These are phyloP conservation scores for Gossypium bickii DNA, from an alignment of 345 rosid genomes.

Conservation along the genomic window DNA sequence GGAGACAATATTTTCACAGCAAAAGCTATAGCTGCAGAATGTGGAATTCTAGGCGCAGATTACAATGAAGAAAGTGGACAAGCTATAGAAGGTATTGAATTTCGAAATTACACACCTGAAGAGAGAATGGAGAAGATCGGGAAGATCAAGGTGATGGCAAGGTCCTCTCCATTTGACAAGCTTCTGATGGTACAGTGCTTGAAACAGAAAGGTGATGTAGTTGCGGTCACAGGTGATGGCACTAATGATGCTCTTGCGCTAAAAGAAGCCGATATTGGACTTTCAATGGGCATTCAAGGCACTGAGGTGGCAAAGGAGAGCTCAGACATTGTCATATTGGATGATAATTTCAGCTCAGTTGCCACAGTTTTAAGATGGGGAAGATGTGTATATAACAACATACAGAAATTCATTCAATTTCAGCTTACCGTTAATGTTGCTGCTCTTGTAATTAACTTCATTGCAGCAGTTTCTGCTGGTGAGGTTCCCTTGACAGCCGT, in stretches of 20 bases:
- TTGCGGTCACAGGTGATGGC: constrained; percentile 65
- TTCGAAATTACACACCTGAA: constrained; percentile 45
- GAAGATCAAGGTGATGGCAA: constrained; percentile 58
- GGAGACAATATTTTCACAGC: constrained; percentile 73
- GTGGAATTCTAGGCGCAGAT: constrained; percentile 48
- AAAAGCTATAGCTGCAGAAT: constrained; percentile 65
- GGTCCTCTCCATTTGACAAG: constrained; percentile 66
- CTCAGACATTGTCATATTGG: constrained; percentile 59
- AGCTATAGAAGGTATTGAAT: constrained; percentile 51
- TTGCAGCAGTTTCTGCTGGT: constrained; percentile 57
- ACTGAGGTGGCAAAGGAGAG: constrained; percentile 67
- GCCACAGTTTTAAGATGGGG: constrained; percentile 63
- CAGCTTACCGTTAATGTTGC: constrained; percentile 63
- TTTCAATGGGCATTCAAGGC: constrained; percentile 67
- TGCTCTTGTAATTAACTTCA: constrained; percentile 55
- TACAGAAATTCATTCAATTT: constrained; percentile 66
- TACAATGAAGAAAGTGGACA: constrained; percentile 27
- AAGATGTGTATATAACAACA: constrained; percentile 54
- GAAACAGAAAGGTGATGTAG: constrained; percentile 56
- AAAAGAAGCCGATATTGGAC: constrained; percentile 60
- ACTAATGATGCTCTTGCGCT: constrained; percentile 64
- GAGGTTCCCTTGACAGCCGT: constrained; percentile 56
- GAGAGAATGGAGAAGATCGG: constrained; percentile 49
- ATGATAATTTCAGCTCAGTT: constrained; percentile 56
- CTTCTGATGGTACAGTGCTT: constrained; percentile 67